Percentiles rank a stretch among this genome's conserved stretches.
These are phyloP conservation scores for Macaranga tanarius DNA, from an alignment of 441 rosid genomes.

Conservation along the genomic window DNA sequence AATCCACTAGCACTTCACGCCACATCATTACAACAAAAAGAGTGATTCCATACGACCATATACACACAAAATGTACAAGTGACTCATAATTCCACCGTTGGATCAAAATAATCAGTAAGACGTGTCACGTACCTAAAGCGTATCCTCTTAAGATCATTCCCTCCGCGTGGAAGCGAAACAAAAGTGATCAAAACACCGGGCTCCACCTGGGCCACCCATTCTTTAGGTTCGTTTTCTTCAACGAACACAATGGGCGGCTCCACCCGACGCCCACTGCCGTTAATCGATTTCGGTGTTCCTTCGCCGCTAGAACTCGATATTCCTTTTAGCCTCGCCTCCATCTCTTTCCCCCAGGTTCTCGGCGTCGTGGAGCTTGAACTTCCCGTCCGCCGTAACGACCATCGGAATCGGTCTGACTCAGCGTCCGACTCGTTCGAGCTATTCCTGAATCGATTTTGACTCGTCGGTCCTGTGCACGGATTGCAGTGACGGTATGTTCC, in stretches of 20 bases:
- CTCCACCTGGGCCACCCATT: slow-evolving; percentile 98
- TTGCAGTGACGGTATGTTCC: slow-evolving; percentile 91
- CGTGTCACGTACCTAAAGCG: slow-evolving; percentile 63
- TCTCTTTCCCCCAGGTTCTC: slow-evolving; percentile 89
- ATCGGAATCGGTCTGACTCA: slow-evolving; percentile 61
- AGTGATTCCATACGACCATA: neutral
- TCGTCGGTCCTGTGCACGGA: slow-evolving; percentile 60
- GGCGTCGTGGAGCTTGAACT: slow-evolving; percentile 64
- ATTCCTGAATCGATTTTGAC: slow-evolving; percentile 39
- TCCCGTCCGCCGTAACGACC: slow-evolving; percentile 67
- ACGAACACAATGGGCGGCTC: slow-evolving; percentile 77
- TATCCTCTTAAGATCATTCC: slow-evolving; percentile 86
- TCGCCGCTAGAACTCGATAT: slow-evolving; percentile 96
- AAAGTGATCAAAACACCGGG: slow-evolving; percentile 85
- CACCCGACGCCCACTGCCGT: slow-evolving; percentile 78
- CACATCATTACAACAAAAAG: neutral
- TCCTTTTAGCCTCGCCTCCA: slow-evolving; percentile 92
- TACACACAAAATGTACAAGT: neutral
- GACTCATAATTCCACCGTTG: slow-evolving; percentile 18
- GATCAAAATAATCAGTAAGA: slow-evolving; percentile 21
- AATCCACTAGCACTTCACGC: slow-evolving; percentile 4
- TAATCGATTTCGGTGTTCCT: slow-evolving; percentile 76
- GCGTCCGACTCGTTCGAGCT: slow-evolving; percentile 49
- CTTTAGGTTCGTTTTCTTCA: slow-evolving; percentile 87
- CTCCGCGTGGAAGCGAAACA: slow-evolving; percentile 77